Conservation (phyloP, 2,329 filamentous ascomycete species). For the Monosporascus sp. region DNA sequence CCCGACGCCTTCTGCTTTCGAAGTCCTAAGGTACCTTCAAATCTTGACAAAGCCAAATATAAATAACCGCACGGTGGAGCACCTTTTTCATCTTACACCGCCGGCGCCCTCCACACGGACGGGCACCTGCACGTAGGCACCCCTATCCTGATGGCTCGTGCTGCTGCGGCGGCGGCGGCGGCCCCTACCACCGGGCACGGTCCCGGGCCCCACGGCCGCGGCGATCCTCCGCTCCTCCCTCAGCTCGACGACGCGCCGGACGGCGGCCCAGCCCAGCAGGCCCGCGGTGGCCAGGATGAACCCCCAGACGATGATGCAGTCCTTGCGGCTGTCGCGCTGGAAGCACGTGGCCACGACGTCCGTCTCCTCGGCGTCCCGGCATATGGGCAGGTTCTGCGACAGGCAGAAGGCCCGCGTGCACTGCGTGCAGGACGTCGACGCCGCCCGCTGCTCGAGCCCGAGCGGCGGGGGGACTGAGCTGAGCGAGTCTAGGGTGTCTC, state of each 20-base stretch:
- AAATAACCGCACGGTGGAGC: no score
- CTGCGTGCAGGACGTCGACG: conserved; percentile 48
- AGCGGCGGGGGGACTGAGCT: conserved; percentile 16
- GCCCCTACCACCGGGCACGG: conserved; percentile 1
- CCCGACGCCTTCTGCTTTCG: no score
- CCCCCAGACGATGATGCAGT: conserved; percentile 60
- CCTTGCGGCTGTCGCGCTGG: conserved; percentile 62
- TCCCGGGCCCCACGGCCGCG: conserved; percentile 5
- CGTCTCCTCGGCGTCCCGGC: conserved; percentile 55
- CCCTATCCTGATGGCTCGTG: conserved; percentile 10
- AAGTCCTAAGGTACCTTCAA: no score
- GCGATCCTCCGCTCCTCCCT: conserved; percentile 24
- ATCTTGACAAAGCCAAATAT: no score
- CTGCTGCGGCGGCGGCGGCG: conserved; percentile 5
- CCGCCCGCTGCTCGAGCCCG: conserved; percentile 22
- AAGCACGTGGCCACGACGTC: conserved; percentile 61
- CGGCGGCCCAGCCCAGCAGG: conserved; percentile 54
- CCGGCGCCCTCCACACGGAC: conserved; percentile 8
- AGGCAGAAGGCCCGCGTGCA: conserved; percentile 64
- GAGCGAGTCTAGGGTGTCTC: conserved; percentile 1
- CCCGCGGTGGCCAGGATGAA: conserved; percentile 57
- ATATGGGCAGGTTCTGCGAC: conserved; percentile 54
- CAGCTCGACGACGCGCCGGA: conserved; percentile 42
- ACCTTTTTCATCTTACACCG: neutral
- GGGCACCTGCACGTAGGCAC: conserved; percentile 19